Base-by-base conservation (phyloP, 163 green algal species). In the Chlorella variabilis region DNA sequence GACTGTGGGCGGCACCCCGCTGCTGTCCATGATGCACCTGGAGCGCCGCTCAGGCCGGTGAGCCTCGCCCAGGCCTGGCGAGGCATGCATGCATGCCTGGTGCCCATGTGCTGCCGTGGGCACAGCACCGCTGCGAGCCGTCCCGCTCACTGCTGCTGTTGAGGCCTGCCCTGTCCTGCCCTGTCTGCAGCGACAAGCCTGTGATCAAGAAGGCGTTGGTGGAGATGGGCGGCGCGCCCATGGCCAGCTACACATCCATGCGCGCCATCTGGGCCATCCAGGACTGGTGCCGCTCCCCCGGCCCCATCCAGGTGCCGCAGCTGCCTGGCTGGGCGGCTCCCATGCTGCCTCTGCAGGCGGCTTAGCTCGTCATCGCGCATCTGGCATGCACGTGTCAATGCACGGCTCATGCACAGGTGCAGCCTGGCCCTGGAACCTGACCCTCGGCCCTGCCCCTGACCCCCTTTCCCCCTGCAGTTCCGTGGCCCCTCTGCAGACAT, bases 191-290 rank as follows among this genome's bases (percentile, higher is more conserved):
- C 54, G 79, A 89, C 78, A 89, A 89, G 63, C 87, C 87, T 6
- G 89, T 91, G 5, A 90, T 94, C 31, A 66, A 61, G 8, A 92
- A 92, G 80, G 87, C 87, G 23, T 74, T 92, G 54, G 87, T 92
- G 18, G 74, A 90, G 23, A 62, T 94, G 38, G 49, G 88, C 21
- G 88, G 82, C 61, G 54, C 78, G 0, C 38, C 82, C 20, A 87
- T 91, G 39, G 36, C 21, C 27, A 81, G 65, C 9, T 90, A 82
- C 54, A 67, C 58, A 23, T 71, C 82, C 45, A 29, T 38, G 49
- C 84, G 88, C n/a, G 67, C 38, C 34, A 31, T 61, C 25, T 93
- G 89, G 87, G 89, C 76, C 23, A 71, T 89, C 45, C 69, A 83
- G 58, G 87, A 91, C 83, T 87, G 81, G 71, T 91, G 75, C 84